Conservation (phyloP, 257 asterid species). For the Gentiana straminea region DNA sequence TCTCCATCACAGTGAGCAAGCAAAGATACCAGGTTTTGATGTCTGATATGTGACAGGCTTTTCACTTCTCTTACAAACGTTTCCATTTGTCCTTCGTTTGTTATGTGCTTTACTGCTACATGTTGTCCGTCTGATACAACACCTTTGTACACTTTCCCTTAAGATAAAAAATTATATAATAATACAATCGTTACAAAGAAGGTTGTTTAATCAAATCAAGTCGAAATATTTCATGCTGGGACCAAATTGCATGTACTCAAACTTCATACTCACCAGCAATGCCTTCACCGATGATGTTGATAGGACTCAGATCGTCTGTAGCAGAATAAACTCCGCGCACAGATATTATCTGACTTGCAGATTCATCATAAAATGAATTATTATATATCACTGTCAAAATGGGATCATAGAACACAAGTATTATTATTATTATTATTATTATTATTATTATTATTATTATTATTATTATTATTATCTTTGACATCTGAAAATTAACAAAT, state of each 20-base stretch:
- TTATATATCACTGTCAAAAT: slow-evolving; percentile 16
- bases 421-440: not conserved
- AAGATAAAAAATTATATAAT: too few relatives aligned
- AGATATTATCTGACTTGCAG: slow-evolving; percentile 31
- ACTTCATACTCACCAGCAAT: slow-evolving; percentile 43
- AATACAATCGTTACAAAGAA: not conserved
- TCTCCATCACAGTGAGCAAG: slow-evolving; percentile 64
- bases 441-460: too few relatives aligned
- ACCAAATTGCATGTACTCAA: too few relatives aligned
- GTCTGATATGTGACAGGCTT: slow-evolving; percentile 63
- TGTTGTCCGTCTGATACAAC: slow-evolving; percentile 33
- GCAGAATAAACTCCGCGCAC: slow-evolving; percentile 39
- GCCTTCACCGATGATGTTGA: slow-evolving; percentile 80
- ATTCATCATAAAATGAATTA: slow-evolving; percentile 20
- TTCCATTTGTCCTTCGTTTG: slow-evolving; percentile 73
- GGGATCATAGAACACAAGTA: not conserved
- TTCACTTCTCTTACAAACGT: slow-evolving; percentile 71
- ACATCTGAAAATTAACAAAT: not conserved
- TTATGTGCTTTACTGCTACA: slow-evolving; percentile 66
- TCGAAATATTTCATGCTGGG: too few relatives aligned
- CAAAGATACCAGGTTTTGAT: slow-evolving; percentile 61
- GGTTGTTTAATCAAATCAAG: slow-evolving; percentile 1
- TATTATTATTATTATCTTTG: not conserved
- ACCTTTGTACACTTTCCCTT: slow-evolving; percentile 75
- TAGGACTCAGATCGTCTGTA: slow-evolving; percentile 43